Conservation (phyloP, 2,329 filamentous ascomycete genomes). For the Sclerotinia trifoliorum region DNA sequence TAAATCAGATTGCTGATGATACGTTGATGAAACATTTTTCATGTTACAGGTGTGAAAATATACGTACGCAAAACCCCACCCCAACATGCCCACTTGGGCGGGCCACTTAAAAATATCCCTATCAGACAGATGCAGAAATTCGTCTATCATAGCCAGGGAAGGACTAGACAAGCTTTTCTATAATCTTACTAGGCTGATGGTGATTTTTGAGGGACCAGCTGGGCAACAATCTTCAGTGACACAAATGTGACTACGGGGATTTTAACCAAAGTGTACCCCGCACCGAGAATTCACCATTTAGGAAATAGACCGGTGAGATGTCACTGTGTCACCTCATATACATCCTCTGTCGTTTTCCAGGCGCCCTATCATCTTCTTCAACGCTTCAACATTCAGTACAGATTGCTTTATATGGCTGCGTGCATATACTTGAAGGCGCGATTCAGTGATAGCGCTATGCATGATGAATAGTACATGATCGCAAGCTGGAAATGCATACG, state of each 20-base stretch:
- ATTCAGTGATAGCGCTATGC: not conserved
- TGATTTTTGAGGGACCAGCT: not conserved
- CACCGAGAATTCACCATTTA: slow-evolving; percentile 3
- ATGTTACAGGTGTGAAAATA: slow-evolving; percentile 4
- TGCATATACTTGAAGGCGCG: not conserved
- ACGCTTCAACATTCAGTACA: not conserved
- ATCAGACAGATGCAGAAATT: slow-evolving; percentile 1
- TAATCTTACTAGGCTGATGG: slow-evolving; percentile 2
- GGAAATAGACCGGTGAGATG: slow-evolving; percentile 2
- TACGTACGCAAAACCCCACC: not conserved
- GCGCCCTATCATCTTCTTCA: not conserved
- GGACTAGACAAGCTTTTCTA: slow-evolving; percentile 12
- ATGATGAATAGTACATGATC: not conserved
- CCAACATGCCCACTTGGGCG: not conserved
- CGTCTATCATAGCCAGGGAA: not conserved
- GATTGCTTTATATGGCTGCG: not conserved
- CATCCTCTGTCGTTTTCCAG: not conserved
- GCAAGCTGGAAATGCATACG: not conserved
- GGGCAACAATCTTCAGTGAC: slow-evolving; percentile 9
- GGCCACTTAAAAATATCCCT: not conserved
- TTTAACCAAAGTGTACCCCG: slow-evolving; percentile 13
- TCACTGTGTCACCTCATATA: not conserved
- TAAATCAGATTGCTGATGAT: not conserved
- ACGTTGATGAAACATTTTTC: slow-evolving; percentile 12
- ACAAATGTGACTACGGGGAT: slow-evolving; percentile 2